Percentiles rank a stretch among this genome's conserved stretches.
Conservation (phyloP, 176 grass and related monocot genomes). For the Oryza australiensis region DNA sequence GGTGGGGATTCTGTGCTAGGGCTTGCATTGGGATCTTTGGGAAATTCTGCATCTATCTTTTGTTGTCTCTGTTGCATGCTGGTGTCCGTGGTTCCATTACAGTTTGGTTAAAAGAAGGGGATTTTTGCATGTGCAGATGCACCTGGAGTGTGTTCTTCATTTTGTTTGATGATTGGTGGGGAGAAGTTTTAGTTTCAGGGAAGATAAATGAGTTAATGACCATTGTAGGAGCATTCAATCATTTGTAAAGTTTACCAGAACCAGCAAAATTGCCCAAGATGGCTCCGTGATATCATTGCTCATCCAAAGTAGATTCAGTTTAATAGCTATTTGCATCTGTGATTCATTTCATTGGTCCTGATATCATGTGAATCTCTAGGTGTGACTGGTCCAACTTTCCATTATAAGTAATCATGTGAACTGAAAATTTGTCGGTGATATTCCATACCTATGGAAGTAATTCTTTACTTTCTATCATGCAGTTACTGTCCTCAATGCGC, state of each 20-base stretch:
- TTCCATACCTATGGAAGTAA: neutral
- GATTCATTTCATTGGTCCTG: neutral
- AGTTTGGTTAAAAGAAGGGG: neutral
- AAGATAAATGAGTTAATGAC: neutral
- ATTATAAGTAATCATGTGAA: conserved; percentile 1
- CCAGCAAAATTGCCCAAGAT: neutral
- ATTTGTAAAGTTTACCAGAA: neutral
- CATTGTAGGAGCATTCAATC: neutral
- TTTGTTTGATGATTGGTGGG: neutral
- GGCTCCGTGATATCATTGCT: conserved; percentile 29
- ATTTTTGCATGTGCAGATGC: neutral
- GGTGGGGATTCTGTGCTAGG: conserved; percentile 1
- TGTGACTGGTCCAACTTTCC: conserved; percentile 11
- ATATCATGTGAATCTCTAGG: conserved; percentile 19
- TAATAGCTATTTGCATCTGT: neutral
- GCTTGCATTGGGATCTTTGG: neutral
- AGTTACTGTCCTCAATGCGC: conserved; percentile 73
- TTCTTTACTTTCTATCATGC: conserved; percentile 33
- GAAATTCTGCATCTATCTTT: neutral
- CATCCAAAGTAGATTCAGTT: conserved; percentile 23
- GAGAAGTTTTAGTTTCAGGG: conserved; percentile 4
- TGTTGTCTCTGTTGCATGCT: neutral
- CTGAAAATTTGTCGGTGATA: conserved; percentile 26
- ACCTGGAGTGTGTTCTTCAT: neutral
- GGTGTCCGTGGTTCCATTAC: neutral